Evolutionary conservation across 1,139 yeast species (phyloP), one percentile per base, ranked within the genome.

Genomic region (Candida freyschussii): DNA sequence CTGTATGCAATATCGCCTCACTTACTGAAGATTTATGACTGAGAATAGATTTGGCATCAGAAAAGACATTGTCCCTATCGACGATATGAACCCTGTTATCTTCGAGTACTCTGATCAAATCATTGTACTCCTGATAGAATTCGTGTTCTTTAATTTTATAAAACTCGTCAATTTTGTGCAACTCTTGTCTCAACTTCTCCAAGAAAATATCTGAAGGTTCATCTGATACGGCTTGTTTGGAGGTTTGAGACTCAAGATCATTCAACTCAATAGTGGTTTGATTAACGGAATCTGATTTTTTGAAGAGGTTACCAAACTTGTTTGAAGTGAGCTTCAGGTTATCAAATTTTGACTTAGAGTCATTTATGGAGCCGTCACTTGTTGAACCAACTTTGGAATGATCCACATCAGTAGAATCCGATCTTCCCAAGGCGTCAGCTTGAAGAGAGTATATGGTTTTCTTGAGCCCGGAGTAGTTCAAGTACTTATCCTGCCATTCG

Each of bases 401-500:
- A 16, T 20, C 36, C 9, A 23, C 32, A 3, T 32, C 23, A 8
- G 31, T 21, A 12, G 37, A 26, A 17, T n/a, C n/a, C 9, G 33
- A 21, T 7, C 23, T 20, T 13, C 27, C 41, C 9, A 77, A 53
- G 22, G 67, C 65, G 38, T 74, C 75, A 32, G 82, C 64, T 52
- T 78, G 85, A 20, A 79, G 60, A n/a, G 78, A 67, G 50, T 78
- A 79, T 21, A 78, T 74, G 30, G 74, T 59, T 53, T 78, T 76
- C 53, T 79, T 79, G 43, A 79, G 59, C 5, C 77, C 72, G 12
- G 79, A 69, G 50, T 79, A 79, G 34, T 81, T 76, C 47, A 79
- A 65, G 49, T 79, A 79, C 53, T 75, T 74, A 28, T 77, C 76
- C 36, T 79, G 73, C 87, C 87, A 79, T 56, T 78, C 86, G 3